Conservation (phyloP, 2,329 filamentous ascomycete genomes). For the Colletotrichum graminicola region DNA sequence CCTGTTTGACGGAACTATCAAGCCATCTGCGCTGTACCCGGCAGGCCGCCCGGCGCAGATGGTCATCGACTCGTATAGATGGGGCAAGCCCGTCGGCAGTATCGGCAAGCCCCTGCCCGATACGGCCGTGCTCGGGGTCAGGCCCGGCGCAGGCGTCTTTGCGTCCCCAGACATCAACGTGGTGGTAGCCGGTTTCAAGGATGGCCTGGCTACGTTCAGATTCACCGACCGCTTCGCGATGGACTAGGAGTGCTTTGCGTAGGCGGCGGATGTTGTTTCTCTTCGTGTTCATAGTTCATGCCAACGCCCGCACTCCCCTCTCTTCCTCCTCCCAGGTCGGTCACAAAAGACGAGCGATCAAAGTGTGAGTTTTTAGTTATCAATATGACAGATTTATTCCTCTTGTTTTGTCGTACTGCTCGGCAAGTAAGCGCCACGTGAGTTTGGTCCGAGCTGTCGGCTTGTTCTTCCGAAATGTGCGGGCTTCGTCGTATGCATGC, state of each 20-base stretch:
- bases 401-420: not conserved
- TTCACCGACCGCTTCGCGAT: conserved; percentile 74
- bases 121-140: conserved; percentile 53
- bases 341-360: not conserved
- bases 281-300: conserved; percentile 30
- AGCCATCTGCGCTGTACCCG: conserved; percentile 69
- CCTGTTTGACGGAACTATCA: conserved; percentile 60
- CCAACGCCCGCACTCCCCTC: not conserved
- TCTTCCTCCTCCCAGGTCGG: not conserved
- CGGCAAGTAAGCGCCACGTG: not conserved
- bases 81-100: conserved; percentile 77
- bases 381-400: not conserved
- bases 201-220: conserved; percentile 73
- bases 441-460: not conserved
- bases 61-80: conserved; percentile 71
- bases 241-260: conserved; percentile 53
- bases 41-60: conserved; percentile 73
- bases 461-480: not conserved
- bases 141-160: conserved; percentile 58
- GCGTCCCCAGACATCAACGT: conserved; percentile 49
- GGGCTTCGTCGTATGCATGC: not conserved
- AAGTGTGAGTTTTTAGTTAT: conserved; percentile 13
- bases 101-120: conserved; percentile 58
- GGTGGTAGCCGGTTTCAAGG: conserved; percentile 62
- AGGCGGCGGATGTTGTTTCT: not conserved